Percentiles rank a stretch among this genome's conserved stretches.
phyloP scores from a whole-genome alignment of 2,329 filamentous ascomycete genomes.

The Epichloe typhina region DNA sequence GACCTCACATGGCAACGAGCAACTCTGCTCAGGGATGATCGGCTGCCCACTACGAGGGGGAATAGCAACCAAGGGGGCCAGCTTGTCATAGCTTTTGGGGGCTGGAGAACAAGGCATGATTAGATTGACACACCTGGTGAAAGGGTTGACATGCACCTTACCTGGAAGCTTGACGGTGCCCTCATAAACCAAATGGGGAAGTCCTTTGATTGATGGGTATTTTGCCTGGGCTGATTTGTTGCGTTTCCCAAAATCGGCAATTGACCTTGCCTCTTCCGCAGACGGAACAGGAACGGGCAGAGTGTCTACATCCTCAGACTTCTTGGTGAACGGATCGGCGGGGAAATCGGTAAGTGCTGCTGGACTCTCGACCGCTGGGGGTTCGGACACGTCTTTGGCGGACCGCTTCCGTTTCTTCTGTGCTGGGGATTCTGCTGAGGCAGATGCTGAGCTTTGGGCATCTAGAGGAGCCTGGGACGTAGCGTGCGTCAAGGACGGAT shows the following conservation, averaged over 20 bases:
- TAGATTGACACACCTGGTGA: neutral
- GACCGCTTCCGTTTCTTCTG: constrained; percentile 26
- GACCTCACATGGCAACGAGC: constrained; percentile 29
- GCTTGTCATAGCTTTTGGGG: constrained; percentile 32
- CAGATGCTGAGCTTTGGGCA: neutral
- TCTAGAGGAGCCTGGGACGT: neutral
- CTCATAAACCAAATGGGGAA: constrained; percentile 24
- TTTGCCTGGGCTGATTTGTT: constrained; percentile 23
- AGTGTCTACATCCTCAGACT: constrained; percentile 21
- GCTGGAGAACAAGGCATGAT: constrained; percentile 8
- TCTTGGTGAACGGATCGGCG: constrained; percentile 17
- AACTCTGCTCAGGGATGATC: constrained; percentile 26
- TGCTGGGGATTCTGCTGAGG: constrained; percentile 15
- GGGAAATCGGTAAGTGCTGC: constrained; percentile 15
- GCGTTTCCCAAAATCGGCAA: constrained; percentile 26
- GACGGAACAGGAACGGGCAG: constrained; percentile 19
- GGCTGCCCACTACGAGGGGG: constrained; percentile 25
- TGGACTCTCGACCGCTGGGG: constrained; percentile 4
- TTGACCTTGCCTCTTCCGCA: constrained; percentile 20
- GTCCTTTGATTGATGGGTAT: constrained; percentile 25
- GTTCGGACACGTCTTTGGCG: constrained; percentile 10
- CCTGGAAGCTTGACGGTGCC: constrained; percentile 27
- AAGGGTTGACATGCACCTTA: constrained; percentile 4
- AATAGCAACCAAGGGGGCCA: constrained; percentile 27
- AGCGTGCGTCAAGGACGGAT: constrained; percentile 1